A percentile compares a stretch with the other conserved stretches of the same genome.
These are phyloP conservation scores for Hypoxylon intermedium DNA, from an alignment of 495 filamentous ascomycete genomes.

Conservation along the genomic window DNA sequence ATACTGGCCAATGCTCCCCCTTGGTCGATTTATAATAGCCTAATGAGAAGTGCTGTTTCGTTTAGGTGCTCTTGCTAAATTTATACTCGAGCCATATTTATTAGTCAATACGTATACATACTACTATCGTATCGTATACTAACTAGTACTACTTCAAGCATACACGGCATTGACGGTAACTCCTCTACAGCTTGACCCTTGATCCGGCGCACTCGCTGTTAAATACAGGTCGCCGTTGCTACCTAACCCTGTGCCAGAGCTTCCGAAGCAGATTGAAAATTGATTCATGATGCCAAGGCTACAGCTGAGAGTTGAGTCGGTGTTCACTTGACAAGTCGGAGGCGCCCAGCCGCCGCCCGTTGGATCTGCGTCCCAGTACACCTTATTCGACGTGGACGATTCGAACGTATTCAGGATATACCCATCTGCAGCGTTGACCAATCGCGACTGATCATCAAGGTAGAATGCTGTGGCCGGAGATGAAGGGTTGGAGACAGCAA, in stretches of 20 bases:
- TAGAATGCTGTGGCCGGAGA: constrained; percentile 1
- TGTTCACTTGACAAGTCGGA: background rate
- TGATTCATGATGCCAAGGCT: background rate
- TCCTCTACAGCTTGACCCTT: constrained; percentile 1
- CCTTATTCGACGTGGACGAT: background rate
- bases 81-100: too few relatives aligned
- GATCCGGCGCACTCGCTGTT: background rate
- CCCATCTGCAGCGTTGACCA: constrained; percentile 2
- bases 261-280: constrained; percentile 4
- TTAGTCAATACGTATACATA: too few relatives aligned
- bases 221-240: constrained; percentile 2
- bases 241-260: background rate
- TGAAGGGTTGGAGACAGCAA: background rate
- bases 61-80: too few relatives aligned
- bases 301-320: background rate
- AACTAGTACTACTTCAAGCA: background rate
- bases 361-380: constrained; percentile 3
- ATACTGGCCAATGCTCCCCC: too few relatives aligned
- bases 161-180: constrained; percentile 1
- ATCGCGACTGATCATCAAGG: background rate
- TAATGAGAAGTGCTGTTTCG: too few relatives aligned
- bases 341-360: constrained; percentile 2
- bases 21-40: too few relatives aligned
- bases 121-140: too few relatives aligned
- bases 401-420: constrained; percentile 1